These are phyloP conservation scores for Pseudogymnoascus sp. DNA, from an alignment of 2,329 filamentous ascomycete genomes.

Conservation along the genomic window DNA sequence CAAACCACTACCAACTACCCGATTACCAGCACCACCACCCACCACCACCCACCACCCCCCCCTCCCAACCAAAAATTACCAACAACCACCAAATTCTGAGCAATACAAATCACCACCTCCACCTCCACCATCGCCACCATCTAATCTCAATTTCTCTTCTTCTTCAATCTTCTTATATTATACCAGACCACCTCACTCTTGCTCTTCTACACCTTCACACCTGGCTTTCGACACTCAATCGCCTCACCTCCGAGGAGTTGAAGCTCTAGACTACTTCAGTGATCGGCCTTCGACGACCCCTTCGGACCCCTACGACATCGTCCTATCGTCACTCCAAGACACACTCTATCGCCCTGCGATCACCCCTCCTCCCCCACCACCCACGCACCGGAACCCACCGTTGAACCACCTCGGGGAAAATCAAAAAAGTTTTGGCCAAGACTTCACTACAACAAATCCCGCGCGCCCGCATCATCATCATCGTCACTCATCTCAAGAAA, in stretches of 20 bases:
- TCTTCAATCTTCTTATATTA: neutral
- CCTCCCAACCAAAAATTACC: neutral
- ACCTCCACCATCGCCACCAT: neutral
- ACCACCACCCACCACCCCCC: neutral
- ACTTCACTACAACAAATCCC: neutral
- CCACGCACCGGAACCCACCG: neutral
- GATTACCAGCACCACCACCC: neutral
- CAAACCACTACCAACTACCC: neutral
- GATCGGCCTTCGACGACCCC: neutral
- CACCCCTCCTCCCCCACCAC: neutral
- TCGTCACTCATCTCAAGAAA: neutral
- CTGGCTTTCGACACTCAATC: neutral
- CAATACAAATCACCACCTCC: neutral
- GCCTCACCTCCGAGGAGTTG: neutral
- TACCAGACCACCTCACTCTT: neutral
- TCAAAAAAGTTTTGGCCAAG: neutral
- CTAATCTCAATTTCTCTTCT: neutral
- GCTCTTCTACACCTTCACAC: neutral
- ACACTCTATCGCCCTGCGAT: neutral
- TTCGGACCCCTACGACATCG: neutral
- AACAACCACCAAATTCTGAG: neutral
- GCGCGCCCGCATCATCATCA: neutral
- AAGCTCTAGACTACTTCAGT: neutral
- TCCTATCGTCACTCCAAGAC: neutral
- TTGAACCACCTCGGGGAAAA: neutral